A percentile compares a stretch with the other conserved stretches of the same genome.
phyloP scores from a whole-genome alignment of 2,329 filamentous ascomycete genomes.

The Colletotrichum zoysiae region DNA sequence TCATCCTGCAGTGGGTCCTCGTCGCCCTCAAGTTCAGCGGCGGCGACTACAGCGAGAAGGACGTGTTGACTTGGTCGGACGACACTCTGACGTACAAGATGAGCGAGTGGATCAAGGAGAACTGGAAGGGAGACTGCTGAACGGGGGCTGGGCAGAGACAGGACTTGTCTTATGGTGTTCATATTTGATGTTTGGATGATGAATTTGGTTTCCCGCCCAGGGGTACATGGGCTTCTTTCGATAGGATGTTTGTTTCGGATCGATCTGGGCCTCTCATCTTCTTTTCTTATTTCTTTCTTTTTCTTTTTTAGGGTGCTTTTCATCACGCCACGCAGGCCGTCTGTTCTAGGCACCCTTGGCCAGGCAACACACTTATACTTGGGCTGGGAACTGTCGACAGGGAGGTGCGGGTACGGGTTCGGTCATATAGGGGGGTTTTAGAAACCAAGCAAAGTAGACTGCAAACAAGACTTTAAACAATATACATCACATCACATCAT shows the following conservation, averaged over 20 bases:
- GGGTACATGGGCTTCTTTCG: slow-evolving; percentile 4
- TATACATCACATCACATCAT: neutral
- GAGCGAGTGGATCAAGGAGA: slow-evolving; percentile 68
- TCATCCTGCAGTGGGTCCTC: slow-evolving; percentile 86
- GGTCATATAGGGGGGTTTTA: neutral
- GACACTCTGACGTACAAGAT: slow-evolving; percentile 68
- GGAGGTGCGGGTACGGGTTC: neutral
- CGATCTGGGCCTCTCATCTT: neutral
- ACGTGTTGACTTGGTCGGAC: slow-evolving; percentile 66
- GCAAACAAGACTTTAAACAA: slow-evolving; percentile 8
- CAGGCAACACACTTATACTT: slow-evolving; percentile 1
- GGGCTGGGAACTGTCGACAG: neutral
- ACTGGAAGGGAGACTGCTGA: slow-evolving; percentile 67
- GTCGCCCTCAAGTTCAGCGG: slow-evolving; percentile 76
- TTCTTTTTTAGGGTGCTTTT: neutral
- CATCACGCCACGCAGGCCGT: neutral
- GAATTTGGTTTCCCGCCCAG: slow-evolving; percentile 7
- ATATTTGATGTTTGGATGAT: neutral
- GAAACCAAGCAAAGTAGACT: slow-evolving; percentile 15
- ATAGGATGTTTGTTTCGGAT: slow-evolving; percentile 17
- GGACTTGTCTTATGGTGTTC: neutral
- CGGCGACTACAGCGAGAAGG: slow-evolving; percentile 60
- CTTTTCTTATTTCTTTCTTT: no score
- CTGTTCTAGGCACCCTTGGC: slow-evolving; percentile 9
- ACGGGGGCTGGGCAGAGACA: slow-evolving; percentile 2